Conservation (phyloP, 2,329 filamentous ascomycete species). For the Fusarium euwallaceae region DNA sequence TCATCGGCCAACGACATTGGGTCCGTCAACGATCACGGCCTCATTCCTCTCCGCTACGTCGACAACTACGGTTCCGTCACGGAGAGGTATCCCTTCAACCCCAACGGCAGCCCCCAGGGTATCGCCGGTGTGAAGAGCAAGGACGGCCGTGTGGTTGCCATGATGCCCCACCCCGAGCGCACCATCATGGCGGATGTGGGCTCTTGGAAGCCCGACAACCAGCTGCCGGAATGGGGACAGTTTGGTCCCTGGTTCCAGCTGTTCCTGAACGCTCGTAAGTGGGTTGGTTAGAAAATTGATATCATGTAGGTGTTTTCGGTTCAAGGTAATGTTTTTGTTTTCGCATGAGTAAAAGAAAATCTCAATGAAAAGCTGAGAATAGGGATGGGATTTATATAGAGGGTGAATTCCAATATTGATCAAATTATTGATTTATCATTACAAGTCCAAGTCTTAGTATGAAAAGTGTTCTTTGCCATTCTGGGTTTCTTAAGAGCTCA, state of each 20-base stretch:
- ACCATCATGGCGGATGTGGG: slow-evolving; percentile 84
- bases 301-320: slow-evolving; percentile 34
- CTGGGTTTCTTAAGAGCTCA: not conserved
- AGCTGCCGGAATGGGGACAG: slow-evolving; percentile 78
- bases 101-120: slow-evolving; percentile 84
- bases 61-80: slow-evolving; percentile 83
- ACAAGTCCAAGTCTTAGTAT: not conserved
- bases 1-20: slow-evolving; percentile 64
- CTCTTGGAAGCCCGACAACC: slow-evolving; percentile 75
- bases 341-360: slow-evolving; percentile 12
- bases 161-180: slow-evolving; percentile 97
- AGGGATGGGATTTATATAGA: not conserved
- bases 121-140: slow-evolving; percentile 83
- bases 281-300: slow-evolving; percentile 73
- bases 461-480: not conserved
- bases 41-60: slow-evolving; percentile 85
- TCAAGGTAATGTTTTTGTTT: slow-evolving; percentile 18
- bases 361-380: not conserved
- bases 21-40: slow-evolving; percentile 72
- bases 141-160: slow-evolving; percentile 84
- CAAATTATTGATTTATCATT: not conserved
- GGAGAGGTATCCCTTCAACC: slow-evolving; percentile 88
- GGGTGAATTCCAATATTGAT: not conserved
- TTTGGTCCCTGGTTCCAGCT: slow-evolving; percentile 88
- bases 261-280: slow-evolving; percentile 88